Evolutionary conservation across 345 rosid species (phyloP).

Genomic region (Camelina sativa): DNA sequence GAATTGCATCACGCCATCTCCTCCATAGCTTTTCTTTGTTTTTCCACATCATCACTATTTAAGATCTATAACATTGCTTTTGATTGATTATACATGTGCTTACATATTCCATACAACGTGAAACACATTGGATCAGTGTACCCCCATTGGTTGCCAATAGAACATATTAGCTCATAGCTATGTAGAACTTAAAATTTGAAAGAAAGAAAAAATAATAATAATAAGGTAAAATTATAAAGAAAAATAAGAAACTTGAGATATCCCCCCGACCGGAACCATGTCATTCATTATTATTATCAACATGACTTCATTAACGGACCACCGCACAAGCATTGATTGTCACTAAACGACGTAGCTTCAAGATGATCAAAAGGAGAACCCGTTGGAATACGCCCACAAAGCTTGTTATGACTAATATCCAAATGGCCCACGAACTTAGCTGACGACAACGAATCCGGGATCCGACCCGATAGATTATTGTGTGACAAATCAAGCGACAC

Average conservation of each 20-base stretch:
- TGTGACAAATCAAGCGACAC: slow-evolving; percentile 79
- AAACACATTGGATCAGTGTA: slow-evolving; percentile 14
- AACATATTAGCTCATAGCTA: slow-evolving; percentile 3
- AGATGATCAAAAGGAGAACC: slow-evolving; percentile 84
- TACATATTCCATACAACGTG: slow-evolving; percentile 2
- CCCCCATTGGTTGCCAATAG: background rate
- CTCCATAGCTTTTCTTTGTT: background rate
- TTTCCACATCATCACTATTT: background rate
- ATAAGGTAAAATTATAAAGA: slow-evolving; percentile 5
- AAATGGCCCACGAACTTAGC: slow-evolving; percentile 73
- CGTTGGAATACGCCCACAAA: slow-evolving; percentile 80
- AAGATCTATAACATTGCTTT: slow-evolving; percentile 36
- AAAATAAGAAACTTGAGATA: slow-evolving; percentile 6
- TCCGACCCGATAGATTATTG: slow-evolving; percentile 66
- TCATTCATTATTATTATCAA: slow-evolving; percentile 34
- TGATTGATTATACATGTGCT: background rate
- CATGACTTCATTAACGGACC: slow-evolving; percentile 77
- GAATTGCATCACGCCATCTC: background rate
- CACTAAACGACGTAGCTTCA: slow-evolving; percentile 65
- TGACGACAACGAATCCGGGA: slow-evolving; percentile 68
- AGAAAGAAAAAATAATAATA: background rate
- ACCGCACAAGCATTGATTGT: slow-evolving; percentile 86
- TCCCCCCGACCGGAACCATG: slow-evolving; percentile 25
- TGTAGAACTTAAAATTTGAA: background rate
- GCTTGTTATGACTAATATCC: slow-evolving; percentile 87